A percentile compares a stretch with the other conserved stretches of the same genome.
Conservation (phyloP, 495 filamentous ascomycete genomes). For the Immersiella caudata region DNA sequence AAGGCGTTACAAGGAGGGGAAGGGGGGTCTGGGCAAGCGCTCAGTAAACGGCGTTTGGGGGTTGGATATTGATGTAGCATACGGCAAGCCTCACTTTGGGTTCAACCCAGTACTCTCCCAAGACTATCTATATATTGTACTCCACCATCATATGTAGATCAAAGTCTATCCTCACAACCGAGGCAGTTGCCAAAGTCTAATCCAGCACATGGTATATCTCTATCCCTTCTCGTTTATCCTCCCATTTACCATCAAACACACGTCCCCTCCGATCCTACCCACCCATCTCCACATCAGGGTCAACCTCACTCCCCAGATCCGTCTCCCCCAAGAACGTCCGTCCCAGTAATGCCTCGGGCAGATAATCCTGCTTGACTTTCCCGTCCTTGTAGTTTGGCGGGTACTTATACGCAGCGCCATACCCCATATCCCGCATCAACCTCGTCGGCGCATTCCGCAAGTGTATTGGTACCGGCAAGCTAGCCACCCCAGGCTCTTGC, state of each 20-base stretch:
- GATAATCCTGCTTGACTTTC: conserved; percentile 85
- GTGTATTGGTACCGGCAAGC: conserved; percentile 81
- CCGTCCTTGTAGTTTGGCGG: conserved; percentile 87
- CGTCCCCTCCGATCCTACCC: conserved; percentile 8
- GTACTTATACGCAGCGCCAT: conserved; percentile 93
- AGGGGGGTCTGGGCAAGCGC: too few species aligned
- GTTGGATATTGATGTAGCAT: too few species aligned
- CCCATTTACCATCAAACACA: background rate
- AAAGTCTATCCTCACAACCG: background rate
- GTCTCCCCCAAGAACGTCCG: conserved; percentile 77
- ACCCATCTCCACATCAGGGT: conserved; percentile 57
- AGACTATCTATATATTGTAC: too few species aligned
- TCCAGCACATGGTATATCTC: background rate
- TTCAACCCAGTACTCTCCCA: too few species aligned
- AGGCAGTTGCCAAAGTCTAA: background rate
- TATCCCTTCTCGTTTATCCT: background rate
- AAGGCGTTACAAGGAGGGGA: too few species aligned
- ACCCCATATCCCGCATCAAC: conserved; percentile 90
- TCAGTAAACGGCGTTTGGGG: too few species aligned
- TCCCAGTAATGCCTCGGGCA: conserved; percentile 72
- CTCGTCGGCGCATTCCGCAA: conserved; percentile 88
- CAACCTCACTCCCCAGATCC: conserved; percentile 78
- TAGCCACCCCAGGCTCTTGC: conserved; percentile 75
- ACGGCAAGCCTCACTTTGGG: too few species aligned
- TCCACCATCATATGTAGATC: too few species aligned